Base-by-base conservation (phyloP, 441 rosid species). In the Adansonia rubrostipa region DNA sequence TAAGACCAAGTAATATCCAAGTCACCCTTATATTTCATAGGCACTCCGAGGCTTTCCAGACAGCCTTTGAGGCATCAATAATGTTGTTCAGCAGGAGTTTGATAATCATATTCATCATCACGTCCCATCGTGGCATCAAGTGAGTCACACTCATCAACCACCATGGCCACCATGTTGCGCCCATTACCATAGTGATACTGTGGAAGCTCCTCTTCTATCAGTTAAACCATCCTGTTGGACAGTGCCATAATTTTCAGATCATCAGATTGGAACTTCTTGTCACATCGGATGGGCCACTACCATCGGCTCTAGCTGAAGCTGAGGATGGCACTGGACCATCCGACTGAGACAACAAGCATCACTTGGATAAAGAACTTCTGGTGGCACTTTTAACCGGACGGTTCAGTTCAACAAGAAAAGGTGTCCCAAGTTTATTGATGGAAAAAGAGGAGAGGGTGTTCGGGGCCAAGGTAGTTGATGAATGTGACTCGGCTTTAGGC, bases 91-190 rank as follows among this genome's bases (percentile, higher is more conserved):
- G 84, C 79, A 2, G 84, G 86, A 20, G 88, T 82, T 42, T 81
- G 86, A 48, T 73, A 80, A 47, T 65, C 84, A 63, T 80, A 82
- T 0, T 62, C 81, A 1, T 5, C 14, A 74, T 79, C 85, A 53
- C 88, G 81, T 11, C 86, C 86, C 76, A 58, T 60, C 0, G 83
- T 77, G 5, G 40, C 40, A 1, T 36, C 40, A 36, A 36, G 40
- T 4, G 84, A 81, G 73, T 85, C 86, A 47, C 84, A 85, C 10
- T 85, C 86, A 20, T 83, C 86, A 0, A 83, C 85, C 22, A 83
- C 83, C 77, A 48, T 75, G 4, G 84, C 86, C 72, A 48, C 65
- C 22, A 78, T 77, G 20, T 64, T 79, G 60, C 70, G 77, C 45
- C 86, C 86, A 1, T 85, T 81, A 6, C 78, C 82, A 83, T 79